Conservation (phyloP, 176 grass and related monocot genomes). For the Aegilops longissima region DNA sequence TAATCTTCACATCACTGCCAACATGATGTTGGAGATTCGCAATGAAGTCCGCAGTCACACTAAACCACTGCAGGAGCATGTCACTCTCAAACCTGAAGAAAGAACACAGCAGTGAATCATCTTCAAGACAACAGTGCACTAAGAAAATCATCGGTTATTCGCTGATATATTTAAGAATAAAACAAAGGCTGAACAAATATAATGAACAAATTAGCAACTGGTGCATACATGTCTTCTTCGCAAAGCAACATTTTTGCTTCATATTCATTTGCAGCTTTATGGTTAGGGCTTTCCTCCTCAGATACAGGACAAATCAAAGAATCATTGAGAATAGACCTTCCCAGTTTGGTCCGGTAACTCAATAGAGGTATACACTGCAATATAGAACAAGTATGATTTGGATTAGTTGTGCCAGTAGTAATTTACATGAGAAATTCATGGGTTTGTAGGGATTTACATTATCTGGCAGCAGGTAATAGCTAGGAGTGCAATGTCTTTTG, state of each 20-base stretch:
- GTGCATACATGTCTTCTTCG: constrained; percentile 29
- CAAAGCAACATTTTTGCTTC: constrained; percentile 34
- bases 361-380: constrained; percentile 30
- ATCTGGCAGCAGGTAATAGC: constrained; percentile 34
- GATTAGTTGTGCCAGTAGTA: neutral
- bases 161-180: neutral
- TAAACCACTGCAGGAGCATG: constrained; percentile 35
- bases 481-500: constrained; percentile 19
- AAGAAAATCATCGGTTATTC: neutral
- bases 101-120: neutral
- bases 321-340: constrained; percentile 42
- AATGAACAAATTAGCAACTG: neutral
- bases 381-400: constrained; percentile 22
- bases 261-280: constrained; percentile 29
- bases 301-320: constrained; percentile 23
- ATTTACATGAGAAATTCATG: constrained; percentile 1
- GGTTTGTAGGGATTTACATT: constrained; percentile 39
- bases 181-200: neutral
- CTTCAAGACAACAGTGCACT: neutral
- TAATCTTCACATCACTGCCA: constrained; percentile 6
- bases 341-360: constrained; percentile 35
- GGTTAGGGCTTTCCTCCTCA: constrained; percentile 13
- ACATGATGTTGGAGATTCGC: constrained; percentile 20
- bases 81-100: constrained; percentile 49
- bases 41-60: constrained; percentile 23